Percentiles rank a stretch among this genome's conserved stretches.
phyloP scores from a whole-genome alignment of 108 stramenopile genomes.

The Skeletonema costatum region DNA sequence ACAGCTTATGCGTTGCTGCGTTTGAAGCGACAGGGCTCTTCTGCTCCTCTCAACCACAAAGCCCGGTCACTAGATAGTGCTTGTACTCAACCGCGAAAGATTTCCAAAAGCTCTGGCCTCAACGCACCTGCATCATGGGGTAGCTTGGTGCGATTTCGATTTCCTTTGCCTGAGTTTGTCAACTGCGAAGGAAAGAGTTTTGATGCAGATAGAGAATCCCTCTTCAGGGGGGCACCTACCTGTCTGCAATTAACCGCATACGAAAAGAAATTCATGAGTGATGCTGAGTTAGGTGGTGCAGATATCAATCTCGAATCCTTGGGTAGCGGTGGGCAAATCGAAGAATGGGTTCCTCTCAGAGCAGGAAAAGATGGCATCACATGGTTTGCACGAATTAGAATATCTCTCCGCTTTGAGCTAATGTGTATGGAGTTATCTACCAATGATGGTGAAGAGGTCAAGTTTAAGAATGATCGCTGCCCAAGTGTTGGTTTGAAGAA shows the following conservation, averaged over 20 bases:
- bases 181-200: slow-evolving; percentile 71
- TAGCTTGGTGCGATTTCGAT: slow-evolving; percentile 81
- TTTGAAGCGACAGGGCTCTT: slow-evolving; percentile 66
- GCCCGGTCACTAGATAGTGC: slow-evolving; percentile 81
- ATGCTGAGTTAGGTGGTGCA: slow-evolving; percentile 73
- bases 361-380: slow-evolving; percentile 75
- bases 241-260: slow-evolving; percentile 84
- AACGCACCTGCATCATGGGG: slow-evolving; percentile 93
- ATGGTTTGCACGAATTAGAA: slow-evolving; percentile 84
- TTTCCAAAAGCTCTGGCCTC: slow-evolving; percentile 81
- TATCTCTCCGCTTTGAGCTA: slow-evolving; percentile 85
- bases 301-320: slow-evolving; percentile 80
- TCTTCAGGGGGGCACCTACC: slow-evolving; percentile 87
- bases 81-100: slow-evolving; percentile 68
- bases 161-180: slow-evolving; percentile 83
- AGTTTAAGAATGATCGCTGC: slow-evolving; percentile 35
- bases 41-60: slow-evolving; percentile 77
- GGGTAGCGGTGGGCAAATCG: slow-evolving; percentile 77
- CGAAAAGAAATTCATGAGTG: slow-evolving; percentile 91
- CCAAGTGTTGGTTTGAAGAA: slow-evolving; percentile 74
- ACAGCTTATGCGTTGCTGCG: slow-evolving; percentile 83
- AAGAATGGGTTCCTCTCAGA: slow-evolving; percentile 89
- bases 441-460: slow-evolving; percentile 20
- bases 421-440: slow-evolving; percentile 68
- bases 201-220: slow-evolving; percentile 74